These are phyloP conservation scores for Parasitella parasitica DNA, from an alignment of 371 early-diverging fungal genomes.

Conservation along the genomic window DNA sequence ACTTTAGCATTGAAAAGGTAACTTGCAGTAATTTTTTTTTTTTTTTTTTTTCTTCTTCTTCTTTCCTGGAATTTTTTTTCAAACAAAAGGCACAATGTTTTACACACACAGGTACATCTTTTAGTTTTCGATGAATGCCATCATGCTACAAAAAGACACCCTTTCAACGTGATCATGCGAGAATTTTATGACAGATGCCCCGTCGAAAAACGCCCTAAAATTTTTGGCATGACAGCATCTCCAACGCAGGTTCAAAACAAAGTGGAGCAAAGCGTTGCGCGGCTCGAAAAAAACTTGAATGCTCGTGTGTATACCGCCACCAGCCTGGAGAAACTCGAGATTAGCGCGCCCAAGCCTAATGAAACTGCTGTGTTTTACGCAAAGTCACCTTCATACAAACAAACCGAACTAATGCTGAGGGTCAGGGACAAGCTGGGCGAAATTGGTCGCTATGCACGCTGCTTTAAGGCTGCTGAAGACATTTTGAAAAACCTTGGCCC, in stretches of 20 bases:
- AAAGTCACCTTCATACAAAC: conserved; percentile 35
- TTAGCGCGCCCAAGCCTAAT: conserved; percentile 43
- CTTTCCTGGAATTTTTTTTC: too few relatives aligned
- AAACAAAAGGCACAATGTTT: too few relatives aligned
- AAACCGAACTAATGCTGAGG: conserved; percentile 40
- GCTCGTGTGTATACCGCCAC: conserved; percentile 65
- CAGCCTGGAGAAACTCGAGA: conserved; percentile 28
- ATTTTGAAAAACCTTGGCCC: conserved; percentile 59
- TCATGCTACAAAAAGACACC: conserved; percentile 81
- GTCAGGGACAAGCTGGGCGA: conserved; percentile 41
- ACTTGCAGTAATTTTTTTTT: too few relatives aligned
- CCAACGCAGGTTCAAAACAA: conserved; percentile 62
- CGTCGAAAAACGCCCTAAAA: conserved; percentile 61
- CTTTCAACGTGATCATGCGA: conserved; percentile 83
- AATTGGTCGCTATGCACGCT: conserved; percentile 35
- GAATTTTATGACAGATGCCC: conserved; percentile 72
- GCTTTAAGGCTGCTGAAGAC: conserved; percentile 33
- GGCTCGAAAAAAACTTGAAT: conserved; percentile 70
- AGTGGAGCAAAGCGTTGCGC: conserved; percentile 43
- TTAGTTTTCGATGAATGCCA: conserved; percentile 95
- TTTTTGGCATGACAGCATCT: conserved; percentile 95
- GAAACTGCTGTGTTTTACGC: conserved; percentile 56
- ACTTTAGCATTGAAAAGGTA: conserved; percentile 63
- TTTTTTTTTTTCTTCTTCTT: too few relatives aligned
- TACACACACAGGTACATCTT: conserved; percentile 61